phyloP scores from a whole-genome alignment of 2,329 filamentous ascomycete genomes.

The Emergomyces pasteurianus region DNA sequence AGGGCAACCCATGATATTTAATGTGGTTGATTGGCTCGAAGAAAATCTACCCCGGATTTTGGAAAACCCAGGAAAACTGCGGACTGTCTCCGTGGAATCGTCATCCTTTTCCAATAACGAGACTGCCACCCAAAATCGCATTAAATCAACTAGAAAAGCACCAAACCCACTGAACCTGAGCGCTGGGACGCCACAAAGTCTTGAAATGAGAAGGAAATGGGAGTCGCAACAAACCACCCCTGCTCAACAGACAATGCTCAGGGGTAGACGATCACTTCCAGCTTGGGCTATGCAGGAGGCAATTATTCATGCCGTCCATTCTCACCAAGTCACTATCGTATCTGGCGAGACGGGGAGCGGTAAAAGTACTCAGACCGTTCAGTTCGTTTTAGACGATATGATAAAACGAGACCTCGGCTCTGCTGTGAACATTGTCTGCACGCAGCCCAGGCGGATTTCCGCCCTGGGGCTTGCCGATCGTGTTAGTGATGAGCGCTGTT shows the following conservation, averaged over 20 bases:
- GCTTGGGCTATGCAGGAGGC: constrained; percentile 74
- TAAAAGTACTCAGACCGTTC: constrained; percentile 93
- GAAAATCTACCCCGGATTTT: constrained; percentile 72
- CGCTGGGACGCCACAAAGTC: constrained; percentile 45
- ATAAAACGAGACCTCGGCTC: constrained; percentile 64
- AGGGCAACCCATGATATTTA: constrained; percentile 85
- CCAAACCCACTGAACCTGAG: constrained; percentile 54
- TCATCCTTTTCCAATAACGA: constrained; percentile 49
- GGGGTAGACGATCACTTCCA: constrained; percentile 60
- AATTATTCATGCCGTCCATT: constrained; percentile 63
- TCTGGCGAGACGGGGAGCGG: constrained; percentile 94
- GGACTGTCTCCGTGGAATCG: constrained; percentile 70
- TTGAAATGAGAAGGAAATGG: constrained; percentile 53
- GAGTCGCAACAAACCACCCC: constrained; percentile 51
- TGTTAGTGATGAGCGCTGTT: constrained; percentile 83
- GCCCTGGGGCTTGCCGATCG: constrained; percentile 87
- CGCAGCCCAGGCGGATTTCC: constrained; percentile 87
- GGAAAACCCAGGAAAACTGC: constrained; percentile 67
- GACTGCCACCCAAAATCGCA: constrained; percentile 2
- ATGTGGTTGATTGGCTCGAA: constrained; percentile 83
- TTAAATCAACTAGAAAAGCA: constrained; percentile 24
- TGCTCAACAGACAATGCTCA: constrained; percentile 62
- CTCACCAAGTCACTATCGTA: constrained; percentile 85
- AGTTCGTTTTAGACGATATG: constrained; percentile 87
- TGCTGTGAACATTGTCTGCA: constrained; percentile 83